Evolutionary conservation across 2,329 filamentous ascomycete species (phyloP).

Genomic region (Monosporascus ibericus): DNA sequence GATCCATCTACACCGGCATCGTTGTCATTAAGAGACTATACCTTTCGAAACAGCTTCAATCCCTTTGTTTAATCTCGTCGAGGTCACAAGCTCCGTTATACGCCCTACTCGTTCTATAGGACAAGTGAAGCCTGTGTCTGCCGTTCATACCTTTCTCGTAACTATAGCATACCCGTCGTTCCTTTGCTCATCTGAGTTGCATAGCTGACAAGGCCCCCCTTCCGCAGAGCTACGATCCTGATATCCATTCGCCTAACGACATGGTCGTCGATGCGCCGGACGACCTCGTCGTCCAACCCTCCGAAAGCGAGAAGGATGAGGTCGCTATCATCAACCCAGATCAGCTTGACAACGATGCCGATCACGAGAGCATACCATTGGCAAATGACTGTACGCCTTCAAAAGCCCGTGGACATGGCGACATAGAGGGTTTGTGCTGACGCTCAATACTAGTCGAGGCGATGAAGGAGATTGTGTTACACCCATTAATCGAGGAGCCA

Average conservation of each 20-base stretch:
- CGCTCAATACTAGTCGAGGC: constrained; percentile 58
- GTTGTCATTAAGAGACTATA: no score
- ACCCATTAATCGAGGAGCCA: constrained; percentile 66
- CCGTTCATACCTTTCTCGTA: no score
- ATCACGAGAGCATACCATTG: constrained; percentile 41
- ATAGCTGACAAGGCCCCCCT: constrained; percentile 14
- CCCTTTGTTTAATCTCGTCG: no score
- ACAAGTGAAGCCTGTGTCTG: no score
- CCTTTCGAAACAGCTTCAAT: no score
- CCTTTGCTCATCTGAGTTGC: no score
- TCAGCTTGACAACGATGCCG: constrained; percentile 40
- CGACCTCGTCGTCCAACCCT: constrained; percentile 41
- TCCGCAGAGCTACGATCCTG: constrained; percentile 43
- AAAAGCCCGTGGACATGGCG: background rate
- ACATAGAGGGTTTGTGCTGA: constrained; percentile 15
- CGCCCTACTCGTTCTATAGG: no score
- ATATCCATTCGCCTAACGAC: constrained; percentile 49
- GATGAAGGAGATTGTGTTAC: constrained; percentile 76
- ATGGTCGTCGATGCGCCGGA: constrained; percentile 52
- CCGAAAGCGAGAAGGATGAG: constrained; percentile 43
- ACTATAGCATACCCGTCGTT: no score
- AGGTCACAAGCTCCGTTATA: no score
- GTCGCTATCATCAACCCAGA: constrained; percentile 52
- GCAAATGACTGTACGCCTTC: constrained; percentile 47
- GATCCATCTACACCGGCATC: background rate